A percentile compares a stretch with the other conserved stretches of the same genome.
phyloP scores from a whole-genome alignment of 208 protist species.

The Trypanosoma lewisi region DNA sequence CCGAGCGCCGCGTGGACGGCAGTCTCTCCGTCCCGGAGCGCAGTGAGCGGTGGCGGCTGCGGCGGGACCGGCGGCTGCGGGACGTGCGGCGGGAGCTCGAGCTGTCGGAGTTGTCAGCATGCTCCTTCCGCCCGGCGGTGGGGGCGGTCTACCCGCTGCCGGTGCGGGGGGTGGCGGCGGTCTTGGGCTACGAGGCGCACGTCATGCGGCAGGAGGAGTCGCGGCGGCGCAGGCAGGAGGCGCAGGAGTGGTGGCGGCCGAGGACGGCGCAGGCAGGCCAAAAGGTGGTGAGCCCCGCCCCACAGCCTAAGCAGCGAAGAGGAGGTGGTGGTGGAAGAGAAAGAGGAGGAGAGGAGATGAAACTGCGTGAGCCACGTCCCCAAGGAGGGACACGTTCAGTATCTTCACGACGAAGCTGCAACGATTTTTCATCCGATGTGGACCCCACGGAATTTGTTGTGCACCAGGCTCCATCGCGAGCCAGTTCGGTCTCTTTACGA shows the following conservation, averaged over 20 bases:
- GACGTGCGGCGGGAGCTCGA: constrained; percentile 37
- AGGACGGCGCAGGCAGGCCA: constrained; percentile 3
- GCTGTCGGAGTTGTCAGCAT: constrained; percentile 33
- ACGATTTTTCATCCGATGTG: constrained; percentile 6
- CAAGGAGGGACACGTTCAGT: no score
- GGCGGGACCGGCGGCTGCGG: constrained; percentile 42
- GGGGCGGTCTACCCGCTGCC: constrained; percentile 51
- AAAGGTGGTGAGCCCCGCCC: no score
- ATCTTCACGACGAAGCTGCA: constrained; percentile 13
- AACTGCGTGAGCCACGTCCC: background rate
- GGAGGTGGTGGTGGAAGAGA: no score
- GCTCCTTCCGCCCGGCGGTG: constrained; percentile 65
- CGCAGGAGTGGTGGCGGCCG: constrained; percentile 52
- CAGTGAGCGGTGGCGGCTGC: constrained; percentile 31
- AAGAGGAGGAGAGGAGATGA: no score
- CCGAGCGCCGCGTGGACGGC: constrained; percentile 30
- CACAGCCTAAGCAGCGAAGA: constrained; percentile 8
- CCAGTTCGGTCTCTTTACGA: background rate
- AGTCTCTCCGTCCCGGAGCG: constrained; percentile 44
- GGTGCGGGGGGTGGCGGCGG: constrained; percentile 11
- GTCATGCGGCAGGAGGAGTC: constrained; percentile 59
- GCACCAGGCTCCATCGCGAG: constrained; percentile 6
- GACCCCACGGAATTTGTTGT: constrained; percentile 19
- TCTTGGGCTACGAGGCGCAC: constrained; percentile 48
- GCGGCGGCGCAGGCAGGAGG: constrained; percentile 47